Evolutionary conservation across 23 red algal genomes (phyloP), one percentile per base, ranked within the genome.

Genomic region (Gracilaria vermiculophylla): DNA sequence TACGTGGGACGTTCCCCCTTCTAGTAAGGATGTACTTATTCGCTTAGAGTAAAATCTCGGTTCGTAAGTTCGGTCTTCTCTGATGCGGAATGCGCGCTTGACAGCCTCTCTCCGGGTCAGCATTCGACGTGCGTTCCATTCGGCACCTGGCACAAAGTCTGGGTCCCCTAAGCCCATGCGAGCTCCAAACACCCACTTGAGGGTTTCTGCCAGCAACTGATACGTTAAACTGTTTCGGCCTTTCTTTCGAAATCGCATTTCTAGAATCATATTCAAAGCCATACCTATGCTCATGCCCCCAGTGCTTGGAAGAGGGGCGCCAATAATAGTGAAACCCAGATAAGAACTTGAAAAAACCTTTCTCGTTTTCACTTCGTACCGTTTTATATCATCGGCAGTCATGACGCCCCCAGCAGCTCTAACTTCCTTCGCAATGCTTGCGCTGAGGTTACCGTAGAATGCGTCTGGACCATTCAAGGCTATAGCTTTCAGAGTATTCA

Each of bases 1-100:
- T 39, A 98, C 69, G 78, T 98, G 96, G 34, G 92, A 78, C 7
- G 96, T 98, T 27, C 96, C 96, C 31, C 78, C 76, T 60, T 98
- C 91, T 21, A 92, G 45, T 27, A 65, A 62, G 32, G 86, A 76
- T 28, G 69, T 58, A 42, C 55, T 53, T 24, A 80, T 69, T 28
- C 67, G 11, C 19, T 60, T 83, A 7, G 85, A 64, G 66, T 90
- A 89, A 53, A 43, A 85, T 25, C 47, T 81, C 7, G 92, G 84
- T 23, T 53, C 49, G 51, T 17, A 78, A 25, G 78, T 84, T 36
- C 55, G 76, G 39, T 64, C 85, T 53, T 50, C 52, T 27, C 43
- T 45, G 20, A 74, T 56, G 12, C 71, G 45, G 35, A 64, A 87
- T 11, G 57, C 83, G 21, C 70, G 41, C 20, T 69, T 76, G 50